phyloP scores from a whole-genome alignment of 2,329 filamentous ascomycete genomes.

The Paraphoma chrysanthemicola region DNA sequence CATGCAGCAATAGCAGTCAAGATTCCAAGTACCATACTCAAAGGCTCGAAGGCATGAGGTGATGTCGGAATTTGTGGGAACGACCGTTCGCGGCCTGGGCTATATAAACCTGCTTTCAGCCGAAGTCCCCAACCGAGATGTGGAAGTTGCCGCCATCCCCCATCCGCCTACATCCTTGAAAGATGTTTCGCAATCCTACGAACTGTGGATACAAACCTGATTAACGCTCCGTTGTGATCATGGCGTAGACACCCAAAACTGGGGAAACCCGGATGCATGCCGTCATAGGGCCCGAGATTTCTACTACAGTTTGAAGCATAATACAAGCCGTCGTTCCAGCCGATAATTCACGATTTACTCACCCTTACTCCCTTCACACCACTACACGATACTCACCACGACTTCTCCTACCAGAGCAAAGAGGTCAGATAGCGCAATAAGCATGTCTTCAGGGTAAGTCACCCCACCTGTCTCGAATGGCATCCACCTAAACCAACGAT shows the following conservation, averaged over 20 bases:
- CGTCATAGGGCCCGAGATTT: not conserved
- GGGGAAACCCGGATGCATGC: not conserved
- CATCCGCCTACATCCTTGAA: not conserved
- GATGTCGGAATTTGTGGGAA: not conserved
- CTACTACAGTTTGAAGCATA: not conserved
- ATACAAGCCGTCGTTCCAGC: not conserved
- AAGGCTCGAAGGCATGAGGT: not conserved
- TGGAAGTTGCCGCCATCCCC: not conserved
- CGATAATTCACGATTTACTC: not conserved
- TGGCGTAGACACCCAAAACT: not conserved
- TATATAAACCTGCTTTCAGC: constrained; percentile 14
- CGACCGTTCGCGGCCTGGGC: not conserved
- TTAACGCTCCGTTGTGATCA: not conserved
- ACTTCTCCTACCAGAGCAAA: constrained; percentile 3
- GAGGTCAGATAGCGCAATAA: constrained; percentile 13
- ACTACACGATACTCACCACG: not conserved
- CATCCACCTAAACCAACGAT: not conserved
- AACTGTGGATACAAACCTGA: not conserved
- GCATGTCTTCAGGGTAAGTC: constrained; percentile 25
- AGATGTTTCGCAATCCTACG: not conserved
- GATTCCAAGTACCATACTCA: constrained; percentile 35
- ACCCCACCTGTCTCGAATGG: not conserved
- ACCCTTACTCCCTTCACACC: not conserved
- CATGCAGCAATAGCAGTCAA: constrained; percentile 48
- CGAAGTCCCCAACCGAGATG: not conserved